Evolutionary conservation across 352 stramenopile species (phyloP).

Genomic region (Globisporangium cylindrosporum): DNA sequence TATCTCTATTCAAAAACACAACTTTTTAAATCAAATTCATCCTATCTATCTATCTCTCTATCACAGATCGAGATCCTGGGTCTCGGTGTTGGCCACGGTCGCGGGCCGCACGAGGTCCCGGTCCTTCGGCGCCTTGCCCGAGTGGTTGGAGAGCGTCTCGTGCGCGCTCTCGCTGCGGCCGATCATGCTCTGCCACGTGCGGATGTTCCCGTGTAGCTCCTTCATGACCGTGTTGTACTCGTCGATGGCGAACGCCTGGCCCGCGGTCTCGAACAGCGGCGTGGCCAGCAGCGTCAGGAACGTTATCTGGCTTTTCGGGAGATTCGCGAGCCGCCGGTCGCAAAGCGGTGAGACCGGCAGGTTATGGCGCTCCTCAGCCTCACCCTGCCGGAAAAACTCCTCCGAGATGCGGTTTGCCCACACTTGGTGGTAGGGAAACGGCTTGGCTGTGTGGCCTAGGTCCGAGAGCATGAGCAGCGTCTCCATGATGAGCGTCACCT

Average conservation of each 20-base stretch:
- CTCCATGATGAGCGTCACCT: constrained; percentile 69
- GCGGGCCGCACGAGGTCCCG: constrained; percentile 4
- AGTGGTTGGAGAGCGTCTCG: constrained; percentile 34
- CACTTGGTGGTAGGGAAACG: constrained; percentile 54
- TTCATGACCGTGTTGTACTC: constrained; percentile 52
- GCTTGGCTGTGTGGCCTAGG: constrained; percentile 62
- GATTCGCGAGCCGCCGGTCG: constrained; percentile 53
- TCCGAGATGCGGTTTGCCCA: constrained; percentile 68
- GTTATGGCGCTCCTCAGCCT: constrained; percentile 52
- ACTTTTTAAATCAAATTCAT: not conserved
- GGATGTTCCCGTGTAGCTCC: constrained; percentile 50
- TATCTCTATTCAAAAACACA: constrained; percentile 3
- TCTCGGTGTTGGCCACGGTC: not conserved
- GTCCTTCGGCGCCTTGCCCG: constrained; percentile 17
- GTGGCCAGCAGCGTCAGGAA: constrained; percentile 63
- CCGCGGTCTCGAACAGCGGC: constrained; percentile 60
- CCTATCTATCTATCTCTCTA: not conserved
- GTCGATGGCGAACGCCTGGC: constrained; percentile 58
- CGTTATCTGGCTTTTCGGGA: constrained; percentile 58
- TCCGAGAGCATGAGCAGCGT: constrained; percentile 71
- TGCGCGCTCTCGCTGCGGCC: constrained; percentile 23
- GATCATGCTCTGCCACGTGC: constrained; percentile 48
- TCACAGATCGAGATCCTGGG: constrained; percentile 4
- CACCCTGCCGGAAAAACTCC: constrained; percentile 66
- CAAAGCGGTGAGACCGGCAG: constrained; percentile 58